Base-by-base conservation (phyloP, 1,284 basidiomycete species). In the Cutaneotrichosporon mucoides region DNA sequence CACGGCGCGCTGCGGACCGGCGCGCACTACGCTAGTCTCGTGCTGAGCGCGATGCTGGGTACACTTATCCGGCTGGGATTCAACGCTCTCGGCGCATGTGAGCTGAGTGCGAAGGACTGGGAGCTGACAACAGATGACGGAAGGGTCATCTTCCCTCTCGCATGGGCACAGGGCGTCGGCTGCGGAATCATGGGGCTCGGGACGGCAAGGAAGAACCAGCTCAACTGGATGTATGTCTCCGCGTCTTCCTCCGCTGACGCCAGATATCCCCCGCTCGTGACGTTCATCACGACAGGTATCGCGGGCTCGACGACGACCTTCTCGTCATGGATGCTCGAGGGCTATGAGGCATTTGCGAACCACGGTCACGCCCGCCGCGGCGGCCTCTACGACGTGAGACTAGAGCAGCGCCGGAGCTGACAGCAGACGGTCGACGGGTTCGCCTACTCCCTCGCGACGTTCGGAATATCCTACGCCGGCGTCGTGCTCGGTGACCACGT, bases 301-400 rank as follows among this genome's bases (percentile, higher is more conserved):
- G 98, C 95, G 71, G 96, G 95, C 1, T 95, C 91, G 5, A 79
- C 97, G 66, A 99, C 96, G 4, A 98, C 94, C 0, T 99, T 98
- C 79, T 96, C 93, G 4, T 84, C 87, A 13, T 99, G 96, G 95
- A 92, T 97, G 77, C 73, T 92, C 7, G 89, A 92, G 64, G 80
- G 92, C 1, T 99, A 95, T 72, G 78, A 84, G 53, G 88, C 92
- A 0, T 99, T 93, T 84, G 83, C 89, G 0, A 90, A 98, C 73
- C 79, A 83, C 13, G 76, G 80, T 12, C 77, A 82, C 11, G 84
- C 81, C 55, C 71, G 82, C 60, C 84, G 90, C 50, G 80, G 83
- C 56, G 88, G 91, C 55, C 81, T 98, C 44, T 82, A 86, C 67
- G 86, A 91, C 73, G 95, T 93, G 66, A 59, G 89, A 16, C 12